Percentiles rank a stretch among this genome's conserved stretches.
Evolutionary conservation across 2,329 filamentous ascomycete genomes (phyloP).

Genomic region (Fusarium sulawesiense): DNA sequence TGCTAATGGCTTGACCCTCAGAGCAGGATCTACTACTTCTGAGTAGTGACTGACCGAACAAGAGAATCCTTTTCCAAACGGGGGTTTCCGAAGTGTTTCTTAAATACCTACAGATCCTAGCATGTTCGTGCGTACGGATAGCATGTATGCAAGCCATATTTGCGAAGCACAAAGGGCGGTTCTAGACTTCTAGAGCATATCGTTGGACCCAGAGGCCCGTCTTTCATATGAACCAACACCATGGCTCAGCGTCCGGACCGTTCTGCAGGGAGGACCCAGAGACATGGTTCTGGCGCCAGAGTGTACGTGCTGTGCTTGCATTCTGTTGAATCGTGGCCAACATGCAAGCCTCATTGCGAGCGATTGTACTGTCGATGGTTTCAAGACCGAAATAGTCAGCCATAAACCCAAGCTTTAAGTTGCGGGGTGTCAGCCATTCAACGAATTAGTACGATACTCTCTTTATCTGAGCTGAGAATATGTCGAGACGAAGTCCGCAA

Average conservation of each 20-base stretch:
- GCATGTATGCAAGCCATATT: neutral
- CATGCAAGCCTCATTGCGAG: constrained; percentile 8
- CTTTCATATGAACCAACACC: constrained; percentile 18
- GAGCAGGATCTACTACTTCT: neutral
- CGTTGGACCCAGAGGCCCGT: constrained; percentile 5
- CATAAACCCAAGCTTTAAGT: constrained; percentile 5
- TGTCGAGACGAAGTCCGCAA: constrained; percentile 5
- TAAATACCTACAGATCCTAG: neutral
- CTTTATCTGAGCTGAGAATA: neutral
- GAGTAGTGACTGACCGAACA: neutral
- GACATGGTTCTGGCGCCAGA: constrained; percentile 4
- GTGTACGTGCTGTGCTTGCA: neutral
- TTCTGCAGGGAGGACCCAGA: constrained; percentile 2
- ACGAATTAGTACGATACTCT: neutral
- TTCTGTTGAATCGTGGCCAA: neutral
- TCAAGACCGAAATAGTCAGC: neutral
- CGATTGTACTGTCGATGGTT: neutral
- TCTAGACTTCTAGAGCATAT: constrained; percentile 25
- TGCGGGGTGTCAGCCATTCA: neutral
- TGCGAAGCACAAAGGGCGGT: constrained; percentile 1
- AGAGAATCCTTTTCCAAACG: neutral
- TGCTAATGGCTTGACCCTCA: neutral
- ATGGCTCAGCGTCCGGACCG: constrained; percentile 2
- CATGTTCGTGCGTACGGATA: neutral
- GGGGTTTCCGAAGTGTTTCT: neutral